phyloP scores from a whole-genome alignment of 768 basidiomycete species.

The Naganishia friedmannii region DNA sequence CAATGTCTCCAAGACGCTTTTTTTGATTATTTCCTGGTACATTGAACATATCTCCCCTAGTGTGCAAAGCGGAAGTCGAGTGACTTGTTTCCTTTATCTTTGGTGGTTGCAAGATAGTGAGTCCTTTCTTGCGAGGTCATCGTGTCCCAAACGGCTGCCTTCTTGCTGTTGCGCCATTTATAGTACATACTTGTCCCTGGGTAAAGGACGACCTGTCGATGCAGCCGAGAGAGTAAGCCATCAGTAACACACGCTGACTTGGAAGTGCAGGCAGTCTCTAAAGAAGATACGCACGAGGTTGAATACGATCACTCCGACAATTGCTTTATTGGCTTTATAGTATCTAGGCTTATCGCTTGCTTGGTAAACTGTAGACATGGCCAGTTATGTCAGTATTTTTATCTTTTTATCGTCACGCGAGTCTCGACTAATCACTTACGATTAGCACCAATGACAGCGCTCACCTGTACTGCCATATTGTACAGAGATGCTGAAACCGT shows the following conservation, averaged over 20 bases:
- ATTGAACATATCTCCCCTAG: slow-evolving; percentile 20
- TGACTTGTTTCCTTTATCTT: slow-evolving; percentile 45
- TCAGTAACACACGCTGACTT: neutral
- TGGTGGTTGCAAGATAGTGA: slow-evolving; percentile 48
- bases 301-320: slow-evolving; percentile 48
- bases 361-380: slow-evolving; percentile 16
- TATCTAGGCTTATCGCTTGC: slow-evolving; percentile 38
- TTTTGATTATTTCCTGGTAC: neutral
- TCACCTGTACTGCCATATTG: slow-evolving; percentile 50
- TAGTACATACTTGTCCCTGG: slow-evolving; percentile 48
- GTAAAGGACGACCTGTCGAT: slow-evolving; percentile 37
- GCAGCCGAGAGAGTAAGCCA: neutral
- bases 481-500: slow-evolving; percentile 50
- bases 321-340: slow-evolving; percentile 44
- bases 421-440: neutral
- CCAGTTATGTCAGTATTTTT: too few relatives aligned
- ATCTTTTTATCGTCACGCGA: neutral
- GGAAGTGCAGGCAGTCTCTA: neutral
- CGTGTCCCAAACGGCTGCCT: slow-evolving; percentile 44
- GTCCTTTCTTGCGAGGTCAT: slow-evolving; percentile 44
- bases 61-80: slow-evolving; percentile 40
- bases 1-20: neutral
- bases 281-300: slow-evolving; percentile 43
- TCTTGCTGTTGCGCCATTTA: slow-evolving; percentile 39
- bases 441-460: slow-evolving; percentile 47